These are phyloP conservation scores for Malassezia pachydermatis DNA, from an alignment of 1,284 basidiomycete species.

Conservation along the genomic window DNA sequence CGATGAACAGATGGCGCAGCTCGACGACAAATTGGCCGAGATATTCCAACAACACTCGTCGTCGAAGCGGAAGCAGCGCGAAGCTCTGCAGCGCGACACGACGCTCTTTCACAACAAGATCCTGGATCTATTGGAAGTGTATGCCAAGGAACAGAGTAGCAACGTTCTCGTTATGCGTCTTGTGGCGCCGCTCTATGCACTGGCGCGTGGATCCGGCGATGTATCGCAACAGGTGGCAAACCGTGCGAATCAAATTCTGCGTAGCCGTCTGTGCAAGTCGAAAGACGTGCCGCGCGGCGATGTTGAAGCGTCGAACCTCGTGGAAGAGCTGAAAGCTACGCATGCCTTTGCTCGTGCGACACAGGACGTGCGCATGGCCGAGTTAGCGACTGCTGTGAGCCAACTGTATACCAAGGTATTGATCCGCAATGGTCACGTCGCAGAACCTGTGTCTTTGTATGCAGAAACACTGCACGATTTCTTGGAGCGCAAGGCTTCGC, in stretches of 20 bases:
- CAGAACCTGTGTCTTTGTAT: conserved; percentile 51
- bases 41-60: conserved; percentile 65
- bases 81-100: conserved; percentile 34
- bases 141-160: conserved; percentile 63
- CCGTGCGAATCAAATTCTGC: conserved; percentile 70
- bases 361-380: conserved; percentile 57
- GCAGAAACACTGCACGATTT: conserved; percentile 66
- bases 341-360: conserved; percentile 66
- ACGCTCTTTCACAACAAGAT: conserved; percentile 87
- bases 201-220: conserved; percentile 51
- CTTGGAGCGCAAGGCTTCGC: conserved; percentile 66
- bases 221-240: conserved; percentile 60
- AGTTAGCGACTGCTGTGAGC: conserved; percentile 59
- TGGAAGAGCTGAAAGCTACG: conserved; percentile 57
- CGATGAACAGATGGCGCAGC: conserved; percentile 93
- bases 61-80: conserved; percentile 49
- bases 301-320: conserved; percentile 51
- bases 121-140: conserved; percentile 78
- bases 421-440: conserved; percentile 15
- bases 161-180: conserved; percentile 58
- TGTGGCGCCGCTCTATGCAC: conserved; percentile 65
- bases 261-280: conserved; percentile 62
- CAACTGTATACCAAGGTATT: conserved; percentile 57
- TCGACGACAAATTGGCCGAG: conserved; percentile 82
- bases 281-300: conserved; percentile 58